phyloP scores from a whole-genome alignment of 2,329 filamentous ascomycete species.

The Colletotrichum tropicale region DNA sequence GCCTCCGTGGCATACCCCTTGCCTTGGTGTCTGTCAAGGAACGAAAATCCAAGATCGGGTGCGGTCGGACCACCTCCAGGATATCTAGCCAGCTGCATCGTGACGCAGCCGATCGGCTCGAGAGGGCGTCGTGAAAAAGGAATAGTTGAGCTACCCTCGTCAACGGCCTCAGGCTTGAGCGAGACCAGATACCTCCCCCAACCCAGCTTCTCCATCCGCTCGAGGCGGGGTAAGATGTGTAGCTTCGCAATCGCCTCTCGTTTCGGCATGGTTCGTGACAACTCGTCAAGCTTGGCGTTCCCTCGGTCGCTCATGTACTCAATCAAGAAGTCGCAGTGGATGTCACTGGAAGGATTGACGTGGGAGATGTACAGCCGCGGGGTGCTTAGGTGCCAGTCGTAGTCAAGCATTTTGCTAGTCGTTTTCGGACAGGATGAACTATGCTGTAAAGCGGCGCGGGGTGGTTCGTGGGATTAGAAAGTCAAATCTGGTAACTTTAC shows the following conservation, averaged over 20 bases:
- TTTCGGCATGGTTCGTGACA: not conserved
- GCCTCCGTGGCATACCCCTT: not conserved
- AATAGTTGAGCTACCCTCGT: not conserved
- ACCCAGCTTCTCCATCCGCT: not conserved
- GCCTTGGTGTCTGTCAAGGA: not conserved
- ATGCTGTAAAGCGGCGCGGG: not conserved
- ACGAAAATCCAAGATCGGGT: not conserved
- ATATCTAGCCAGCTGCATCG: not conserved
- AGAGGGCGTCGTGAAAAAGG: not conserved
- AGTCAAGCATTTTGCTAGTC: not conserved
- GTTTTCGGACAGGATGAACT: not conserved
- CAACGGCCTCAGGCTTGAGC: not conserved
- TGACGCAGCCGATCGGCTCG: not conserved
- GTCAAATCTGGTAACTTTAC: not conserved
- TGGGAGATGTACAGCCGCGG: not conserved
- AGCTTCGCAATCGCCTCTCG: not conserved
- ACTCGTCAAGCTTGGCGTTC: not conserved
- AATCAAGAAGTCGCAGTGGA: not conserved
- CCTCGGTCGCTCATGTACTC: not conserved
- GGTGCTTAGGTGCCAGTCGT: not conserved
- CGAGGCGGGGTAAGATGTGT: not conserved
- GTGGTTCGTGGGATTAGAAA: not conserved
- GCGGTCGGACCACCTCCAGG: not conserved
- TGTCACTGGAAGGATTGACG: not conserved
- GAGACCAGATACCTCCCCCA: not conserved